phyloP scores from a whole-genome alignment of 371 early-diverging fungal species.

The Syncephalastrum sp. region DNA sequence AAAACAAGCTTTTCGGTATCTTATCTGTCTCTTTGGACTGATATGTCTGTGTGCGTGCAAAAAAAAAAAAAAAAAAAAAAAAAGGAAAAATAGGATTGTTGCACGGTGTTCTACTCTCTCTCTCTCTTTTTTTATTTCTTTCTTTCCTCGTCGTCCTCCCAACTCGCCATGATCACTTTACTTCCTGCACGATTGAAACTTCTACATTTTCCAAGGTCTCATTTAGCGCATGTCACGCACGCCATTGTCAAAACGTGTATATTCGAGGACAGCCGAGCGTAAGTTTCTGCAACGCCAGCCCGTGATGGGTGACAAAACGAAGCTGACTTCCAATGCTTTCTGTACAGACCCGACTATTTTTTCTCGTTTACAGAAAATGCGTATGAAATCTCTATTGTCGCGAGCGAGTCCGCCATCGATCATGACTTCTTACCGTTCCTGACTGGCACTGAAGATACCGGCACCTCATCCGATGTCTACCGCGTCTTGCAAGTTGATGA shows the following conservation, averaged over 20 bases:
- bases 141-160: neutral
- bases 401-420: constrained; percentile 55
- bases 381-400: constrained; percentile 71
- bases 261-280: constrained; percentile 44
- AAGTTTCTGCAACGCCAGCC: constrained; percentile 5
- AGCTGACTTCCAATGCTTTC: constrained; percentile 1
- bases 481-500: constrained; percentile 73
- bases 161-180: constrained; percentile 38
- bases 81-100: no score
- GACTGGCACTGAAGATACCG: constrained; percentile 32
- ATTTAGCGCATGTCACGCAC: constrained; percentile 53
- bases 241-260: constrained; percentile 66
- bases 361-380: constrained; percentile 77
- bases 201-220: constrained; percentile 45
- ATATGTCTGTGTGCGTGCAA: no score
- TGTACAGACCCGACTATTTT: constrained; percentile 55
- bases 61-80: no score
- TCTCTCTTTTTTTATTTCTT: constrained; percentile 1
- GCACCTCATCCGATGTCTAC: constrained; percentile 57
- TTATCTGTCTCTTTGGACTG: no score
- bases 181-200: constrained; percentile 44
- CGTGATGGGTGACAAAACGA: neutral
- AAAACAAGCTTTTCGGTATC: no score
- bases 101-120: constrained; percentile 4
- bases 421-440: constrained; percentile 50